Base-by-base conservation (phyloP, 176 grass and related monocot genomes). In the Aegilops umbellulata region DNA sequence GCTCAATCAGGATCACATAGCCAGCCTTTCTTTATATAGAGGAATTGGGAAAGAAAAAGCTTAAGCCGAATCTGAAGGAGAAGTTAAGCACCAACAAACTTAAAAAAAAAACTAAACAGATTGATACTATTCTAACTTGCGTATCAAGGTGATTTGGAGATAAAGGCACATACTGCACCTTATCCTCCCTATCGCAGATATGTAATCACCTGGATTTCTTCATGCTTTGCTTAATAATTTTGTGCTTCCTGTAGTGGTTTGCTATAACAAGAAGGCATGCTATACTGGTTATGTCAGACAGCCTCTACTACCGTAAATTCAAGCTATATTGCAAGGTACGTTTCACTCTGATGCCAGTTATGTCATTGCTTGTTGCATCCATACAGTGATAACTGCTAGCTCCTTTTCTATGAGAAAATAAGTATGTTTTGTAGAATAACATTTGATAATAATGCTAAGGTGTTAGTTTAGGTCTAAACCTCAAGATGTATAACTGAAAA, bases 271-370 rank as follows among this genome's bases (percentile, higher is more conserved):
- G 97, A 83, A 88, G 93, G 82, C 97, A 99, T 85, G 97, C 97
- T 90, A 74, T 99, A 87, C 27, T 99, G 88, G 97, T 99, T 89
- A 78, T 99, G 26, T 88, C 90, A 62, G 97, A 99, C 86, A 85
- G 70, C 72, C 92, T 99, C 71, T 94, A 97, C 88, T 99, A 99
- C 80, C 82, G 69, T 27, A 97, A 99, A 79, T 99, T 99, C 71
- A 96, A 97, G 85, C 90, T 93, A 80, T 94, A 99, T 82, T 99
- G 97, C 94, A 99, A 94, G 97, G 97, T 99, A 94, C 85, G 67
- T 71, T 83, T 22, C 62, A 60, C 49, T 23, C 34, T 17, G 23
- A 24, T 84, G 36, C 29, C 19, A 47, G 22, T 39, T 79, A 79
- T 53, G 39, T 24, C 17, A 58, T 73, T 73, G 14, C 51, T n/a